Percentiles rank a stretch among this genome's conserved stretches.
Evolutionary conservation across 371 early-diverging fungal species (phyloP).

Genomic region (Mucor circinelloides): DNA sequence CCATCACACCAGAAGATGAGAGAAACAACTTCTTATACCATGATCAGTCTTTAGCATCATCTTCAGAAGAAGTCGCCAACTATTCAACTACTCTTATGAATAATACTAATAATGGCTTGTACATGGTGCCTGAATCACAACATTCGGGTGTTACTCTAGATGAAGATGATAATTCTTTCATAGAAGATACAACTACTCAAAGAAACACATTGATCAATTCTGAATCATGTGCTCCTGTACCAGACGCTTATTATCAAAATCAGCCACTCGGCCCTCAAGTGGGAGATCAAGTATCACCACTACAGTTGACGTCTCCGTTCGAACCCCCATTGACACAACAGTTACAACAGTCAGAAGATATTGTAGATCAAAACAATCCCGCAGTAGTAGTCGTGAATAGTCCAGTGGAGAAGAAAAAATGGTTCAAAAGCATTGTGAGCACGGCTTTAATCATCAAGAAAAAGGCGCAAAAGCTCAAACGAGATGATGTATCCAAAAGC

Average conservation of each 20-base stretch:
- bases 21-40: neutral
- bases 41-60: neutral
- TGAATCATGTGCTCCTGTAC: neutral
- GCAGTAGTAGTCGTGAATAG: neutral
- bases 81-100: neutral
- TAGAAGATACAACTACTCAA: slow-evolving; percentile 2
- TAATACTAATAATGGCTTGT: neutral
- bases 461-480: neutral
- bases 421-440: neutral
- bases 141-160: neutral
- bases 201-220: slow-evolving; percentile 7
- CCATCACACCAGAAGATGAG: slow-evolving; percentile 8
- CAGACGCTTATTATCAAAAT: neutral
- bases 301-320: neutral
- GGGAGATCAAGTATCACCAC: neutral
- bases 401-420: slow-evolving; percentile 5
- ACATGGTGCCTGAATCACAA: neutral
- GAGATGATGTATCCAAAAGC: neutral
- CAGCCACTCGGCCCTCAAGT: neutral
- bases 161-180: neutral
- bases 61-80: neutral
- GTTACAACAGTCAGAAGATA: neutral
- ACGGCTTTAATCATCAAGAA: neutral
- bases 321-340: neutral
- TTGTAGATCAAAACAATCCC: neutral